Evolutionary conservation across 805 yeast species (phyloP), one percentile per base, ranked within the genome.

Genomic region (Saccharomyces eubayanus): DNA sequence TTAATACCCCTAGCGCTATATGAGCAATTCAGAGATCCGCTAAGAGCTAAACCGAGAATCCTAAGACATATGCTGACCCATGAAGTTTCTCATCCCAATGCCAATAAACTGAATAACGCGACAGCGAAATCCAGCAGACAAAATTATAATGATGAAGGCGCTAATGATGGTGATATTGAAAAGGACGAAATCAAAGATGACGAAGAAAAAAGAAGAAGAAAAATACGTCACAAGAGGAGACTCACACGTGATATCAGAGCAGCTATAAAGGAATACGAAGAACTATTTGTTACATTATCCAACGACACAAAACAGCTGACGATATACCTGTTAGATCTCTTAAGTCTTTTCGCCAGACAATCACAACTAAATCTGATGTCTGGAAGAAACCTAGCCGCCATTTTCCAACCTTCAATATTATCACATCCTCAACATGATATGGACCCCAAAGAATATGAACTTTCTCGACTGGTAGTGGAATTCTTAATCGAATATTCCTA

Each of bases 331-430:
- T 72, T 94, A 57, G 99, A 94, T 69, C 74, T 94, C 59, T 75
- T 94, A 55, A 85, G 96, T 12, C 80, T 90, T 72, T 95, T 94
- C 63, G 86, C 90, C 46, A 81, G 85, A 55, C 84, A 87, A 63
- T 78, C 95, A 14, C 80, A 79, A 50, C 81, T 81, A 55, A 94
- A 91, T 67, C 74, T 89, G 58, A 94, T 94, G 99, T 83, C 97
- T 1, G 88, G 96, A 1, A 81, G 89, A 62, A 94, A 94, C 67
- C 74, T 94, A 58, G 96, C 98, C 0, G 96, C 98, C 1, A 88
- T 94, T 54, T 94, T 94, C 73, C 99, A 94, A 72, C 98, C 99
- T 2, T 87, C 96, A n/a, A 83, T 94, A 16, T 74, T 94, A 51
- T 87, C 96, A 9, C 98, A 92, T 68, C 96, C 97, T 5, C 80